Conservation (phyloP, 2,329 filamentous ascomycete species). For the Falciphora oryzae region DNA sequence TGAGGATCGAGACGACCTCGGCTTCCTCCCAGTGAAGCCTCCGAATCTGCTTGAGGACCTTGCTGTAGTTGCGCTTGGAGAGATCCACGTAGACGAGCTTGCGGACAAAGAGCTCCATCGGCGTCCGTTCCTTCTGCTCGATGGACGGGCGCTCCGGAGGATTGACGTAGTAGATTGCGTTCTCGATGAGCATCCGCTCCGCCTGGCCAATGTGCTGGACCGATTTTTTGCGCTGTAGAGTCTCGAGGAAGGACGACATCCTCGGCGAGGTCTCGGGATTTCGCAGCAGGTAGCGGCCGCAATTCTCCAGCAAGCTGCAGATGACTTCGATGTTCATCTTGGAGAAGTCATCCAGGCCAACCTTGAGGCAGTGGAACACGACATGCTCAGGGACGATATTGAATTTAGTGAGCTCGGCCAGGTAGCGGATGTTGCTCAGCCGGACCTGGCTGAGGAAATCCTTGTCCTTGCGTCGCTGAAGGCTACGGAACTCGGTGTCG, state of each 20-base stretch:
- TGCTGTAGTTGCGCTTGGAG: slow-evolving; percentile 89
- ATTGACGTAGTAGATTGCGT: slow-evolving; percentile 96
- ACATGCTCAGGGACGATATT: slow-evolving; percentile 97
- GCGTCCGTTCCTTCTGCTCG: slow-evolving; percentile 91
- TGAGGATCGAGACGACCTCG: slow-evolving; percentile 54
- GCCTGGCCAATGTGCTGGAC: slow-evolving; percentile 93
- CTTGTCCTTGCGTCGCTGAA: slow-evolving; percentile 95
- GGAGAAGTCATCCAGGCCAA: slow-evolving; percentile 95
- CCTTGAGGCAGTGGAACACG: slow-evolving; percentile 97
- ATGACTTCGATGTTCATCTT: slow-evolving; percentile 99
- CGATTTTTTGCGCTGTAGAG: slow-evolving; percentile 89
- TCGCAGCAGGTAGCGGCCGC: slow-evolving; percentile 85
- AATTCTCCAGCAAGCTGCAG: slow-evolving; percentile 92
- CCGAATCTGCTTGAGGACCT: slow-evolving; percentile 87
- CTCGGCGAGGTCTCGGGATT: slow-evolving; percentile 89
- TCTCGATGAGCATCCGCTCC: slow-evolving; percentile 97
- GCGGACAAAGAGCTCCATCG: slow-evolving; percentile 86
- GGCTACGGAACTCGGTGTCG: slow-evolving; percentile 92
- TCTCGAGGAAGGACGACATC: slow-evolving; percentile 92
- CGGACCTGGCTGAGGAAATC: slow-evolving; percentile 94
- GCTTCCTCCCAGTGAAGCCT: slow-evolving; percentile 96
- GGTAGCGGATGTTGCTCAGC: slow-evolving; percentile 91
- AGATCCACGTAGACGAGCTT: slow-evolving; percentile 92
- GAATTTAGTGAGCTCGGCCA: slow-evolving; percentile 96
- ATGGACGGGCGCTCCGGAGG: slow-evolving; percentile 91